Percentiles rank a stretch among this genome's conserved stretches.
Evolutionary conservation across 257 asterid genomes (phyloP).

Genomic region (Paraleonurus japonicus): DNA sequence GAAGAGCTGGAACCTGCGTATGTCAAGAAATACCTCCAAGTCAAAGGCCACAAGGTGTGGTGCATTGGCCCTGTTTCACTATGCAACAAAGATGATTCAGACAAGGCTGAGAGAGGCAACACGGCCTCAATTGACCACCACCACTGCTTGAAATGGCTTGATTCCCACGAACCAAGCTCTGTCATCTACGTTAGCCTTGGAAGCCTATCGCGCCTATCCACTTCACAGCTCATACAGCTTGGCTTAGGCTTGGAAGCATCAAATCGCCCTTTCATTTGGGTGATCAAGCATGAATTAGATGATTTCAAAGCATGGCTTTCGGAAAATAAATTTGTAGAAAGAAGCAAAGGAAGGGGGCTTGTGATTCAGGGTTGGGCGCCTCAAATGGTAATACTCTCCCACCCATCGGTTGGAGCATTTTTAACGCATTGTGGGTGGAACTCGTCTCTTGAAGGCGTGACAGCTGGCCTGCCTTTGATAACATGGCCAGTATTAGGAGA

Average conservation of each 20-base stretch:
- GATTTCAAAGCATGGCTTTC: slow-evolving; percentile 36
- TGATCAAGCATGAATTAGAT: slow-evolving; percentile 3
- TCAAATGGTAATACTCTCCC: slow-evolving; percentile 30
- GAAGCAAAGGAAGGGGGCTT: slow-evolving; percentile 20
- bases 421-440: slow-evolving; percentile 79
- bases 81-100: slow-evolving; percentile 18
- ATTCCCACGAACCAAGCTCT: slow-evolving; percentile 26
- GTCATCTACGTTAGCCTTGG: slow-evolving; percentile 54
- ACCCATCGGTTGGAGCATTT: slow-evolving; percentile 24
- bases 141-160: slow-evolving; percentile 32
- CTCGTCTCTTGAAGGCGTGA: slow-evolving; percentile 54
- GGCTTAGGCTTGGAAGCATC: slow-evolving; percentile 32
- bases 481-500: slow-evolving; percentile 61
- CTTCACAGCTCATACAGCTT: slow-evolving; percentile 29
- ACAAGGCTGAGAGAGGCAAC: slow-evolving; percentile 31
- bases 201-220: slow-evolving; percentile 36
- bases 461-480: slow-evolving; percentile 49
- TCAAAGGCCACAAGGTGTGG: slow-evolving; percentile 16
- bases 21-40: slow-evolving; percentile 6
- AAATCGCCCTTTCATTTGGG: slow-evolving; percentile 27
- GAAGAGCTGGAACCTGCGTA: slow-evolving; percentile 30
- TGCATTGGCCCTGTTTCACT: slow-evolving; percentile 27
- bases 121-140: slow-evolving; percentile 21
- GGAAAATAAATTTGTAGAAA: slow-evolving; percentile 43
- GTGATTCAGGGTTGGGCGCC: slow-evolving; percentile 38